Percentiles rank a stretch among this genome's conserved stretches.
Evolutionary conservation across 2,329 filamentous ascomycete species (phyloP).

Genomic region (Tolypocladium nubicola): DNA sequence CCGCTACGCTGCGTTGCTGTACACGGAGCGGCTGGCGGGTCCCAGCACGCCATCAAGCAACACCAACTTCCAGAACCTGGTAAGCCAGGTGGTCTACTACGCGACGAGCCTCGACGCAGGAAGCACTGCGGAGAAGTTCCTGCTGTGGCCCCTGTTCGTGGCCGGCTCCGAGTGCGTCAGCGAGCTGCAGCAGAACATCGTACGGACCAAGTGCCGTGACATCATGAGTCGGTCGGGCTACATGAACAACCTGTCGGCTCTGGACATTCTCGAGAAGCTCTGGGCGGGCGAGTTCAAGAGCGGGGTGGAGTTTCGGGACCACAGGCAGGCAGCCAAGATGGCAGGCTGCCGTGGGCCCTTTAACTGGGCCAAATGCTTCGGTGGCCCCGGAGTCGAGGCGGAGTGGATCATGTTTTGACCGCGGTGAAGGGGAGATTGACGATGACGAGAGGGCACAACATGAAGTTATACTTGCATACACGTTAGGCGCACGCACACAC

Average conservation of each 20-base stretch:
- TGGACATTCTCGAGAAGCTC: slow-evolving; percentile 76
- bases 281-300: slow-evolving; percentile 52
- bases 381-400: slow-evolving; percentile 44
- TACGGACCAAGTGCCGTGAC: slow-evolving; percentile 71
- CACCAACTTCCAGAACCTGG: slow-evolving; percentile 72
- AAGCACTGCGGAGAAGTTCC: slow-evolving; percentile 70
- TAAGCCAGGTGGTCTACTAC: slow-evolving; percentile 73
- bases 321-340: slow-evolving; percentile 15
- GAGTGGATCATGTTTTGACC: slow-evolving; percentile 58
- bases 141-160: slow-evolving; percentile 90
- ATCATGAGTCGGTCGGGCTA: slow-evolving; percentile 86
- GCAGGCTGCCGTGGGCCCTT: slow-evolving; percentile 38
- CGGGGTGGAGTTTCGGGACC: slow-evolving; percentile 19
- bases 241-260: slow-evolving; percentile 80
- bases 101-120: slow-evolving; percentile 67
- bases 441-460: background rate
- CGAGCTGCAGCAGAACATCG: slow-evolving; percentile 65
- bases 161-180: slow-evolving; percentile 82
- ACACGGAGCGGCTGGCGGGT: slow-evolving; percentile 77
- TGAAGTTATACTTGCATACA: background rate
- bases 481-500: no score
- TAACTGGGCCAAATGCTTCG: slow-evolving; percentile 48
- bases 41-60: slow-evolving; percentile 63
- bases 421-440: background rate
- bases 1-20: slow-evolving; percentile 78